These are phyloP conservation scores for Exutisphaerella laricina DNA, from an alignment of 2,329 filamentous ascomycete genomes.

Conservation along the genomic window DNA sequence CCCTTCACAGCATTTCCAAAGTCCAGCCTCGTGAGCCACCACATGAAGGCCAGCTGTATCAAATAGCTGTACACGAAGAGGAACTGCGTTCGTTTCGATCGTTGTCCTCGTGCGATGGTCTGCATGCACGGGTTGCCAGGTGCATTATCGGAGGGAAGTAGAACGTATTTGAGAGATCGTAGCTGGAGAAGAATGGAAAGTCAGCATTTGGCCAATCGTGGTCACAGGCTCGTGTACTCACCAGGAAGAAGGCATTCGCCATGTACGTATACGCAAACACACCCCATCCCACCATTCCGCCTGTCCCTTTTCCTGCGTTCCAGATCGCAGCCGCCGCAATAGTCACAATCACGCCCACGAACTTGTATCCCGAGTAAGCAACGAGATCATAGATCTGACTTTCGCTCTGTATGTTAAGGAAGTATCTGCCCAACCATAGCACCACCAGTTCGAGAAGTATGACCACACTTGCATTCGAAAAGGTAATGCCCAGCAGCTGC, in stretches of 20 bases:
- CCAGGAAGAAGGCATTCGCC: conserved; percentile 92
- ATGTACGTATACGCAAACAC: conserved; percentile 88
- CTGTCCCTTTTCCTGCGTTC: conserved; percentile 73
- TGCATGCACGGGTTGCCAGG: conserved; percentile 60
- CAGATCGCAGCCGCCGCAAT: conserved; percentile 72
- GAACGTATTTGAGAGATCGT: conserved; percentile 89
- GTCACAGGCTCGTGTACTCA: conserved; percentile 44
- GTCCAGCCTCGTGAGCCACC: conserved; percentile 58
- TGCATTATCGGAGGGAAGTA: conserved; percentile 74
- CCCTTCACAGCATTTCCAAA: conserved; percentile 16
- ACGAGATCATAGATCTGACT: conserved; percentile 90
- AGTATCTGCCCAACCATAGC: conserved; percentile 86
- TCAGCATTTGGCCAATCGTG: conserved; percentile 7
- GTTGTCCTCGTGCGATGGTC: conserved; percentile 75
- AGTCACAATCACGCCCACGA: conserved; percentile 91
- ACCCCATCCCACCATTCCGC: conserved; percentile 81
- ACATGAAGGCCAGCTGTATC: conserved; percentile 93
- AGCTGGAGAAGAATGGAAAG: conserved; percentile 55
- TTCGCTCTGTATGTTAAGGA: conserved; percentile 88
- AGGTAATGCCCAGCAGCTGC: conserved; percentile 84
- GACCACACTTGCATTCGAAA: conserved; percentile 74
- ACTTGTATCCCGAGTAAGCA: conserved; percentile 97
- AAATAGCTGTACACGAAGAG: conserved; percentile 92
- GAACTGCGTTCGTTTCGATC: conserved; percentile 83
- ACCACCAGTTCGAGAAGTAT: conserved; percentile 84